Evolutionary conservation across 2,329 filamentous ascomycete species (phyloP), one percentile per base, ranked within the genome.

Genomic region (Fusarium setosum): DNA sequence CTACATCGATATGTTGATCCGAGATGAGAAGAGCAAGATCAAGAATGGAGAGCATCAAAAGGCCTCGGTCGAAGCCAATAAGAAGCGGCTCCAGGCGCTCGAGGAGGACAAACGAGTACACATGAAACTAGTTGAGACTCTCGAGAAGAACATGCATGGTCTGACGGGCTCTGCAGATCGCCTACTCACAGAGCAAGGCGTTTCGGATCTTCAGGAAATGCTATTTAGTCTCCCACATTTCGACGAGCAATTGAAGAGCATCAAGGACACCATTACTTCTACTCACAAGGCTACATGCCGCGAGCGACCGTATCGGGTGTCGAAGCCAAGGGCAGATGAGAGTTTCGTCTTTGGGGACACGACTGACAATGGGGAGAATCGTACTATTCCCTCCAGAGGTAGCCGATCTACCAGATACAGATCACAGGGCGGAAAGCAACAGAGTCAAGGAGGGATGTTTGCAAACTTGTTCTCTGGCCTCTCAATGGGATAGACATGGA

Each of bases 191-290:
- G 32, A 54, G 1, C 24, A 54, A 3, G 54, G 56, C 5, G 52
- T 68, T 0, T 6, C 32, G 2, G 42, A 54, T 0, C 53, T 66
- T 58, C 4, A 17, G 4, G 3, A 51, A 51, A n/a, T n/a, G 1
- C n/a, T 68, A 5, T 68, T 63, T n/a, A 26, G 15, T 10, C 55
- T 69, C 1, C 41, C 56, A 3, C 65, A 68, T 23, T 66, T 56
- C 12, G 65, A 65, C 0, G 37, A 52, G 2, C 40, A 49, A 6
- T 32, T 69, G n/a, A 57, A 45, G 20, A 47, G 13, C 1, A 7
- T 69, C 13, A 52, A 55, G 11, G 49, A 40, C 7, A 44, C n/a
- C 2, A 63, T 67, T 7, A 29, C 34, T 0, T 11, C 47, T 10
- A 56, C 44, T 6, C 48, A 57, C 5, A 51, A 35, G 5, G 31